Base-by-base conservation (phyloP, 306 rosid genomes). In the Fagus crenata region DNA sequence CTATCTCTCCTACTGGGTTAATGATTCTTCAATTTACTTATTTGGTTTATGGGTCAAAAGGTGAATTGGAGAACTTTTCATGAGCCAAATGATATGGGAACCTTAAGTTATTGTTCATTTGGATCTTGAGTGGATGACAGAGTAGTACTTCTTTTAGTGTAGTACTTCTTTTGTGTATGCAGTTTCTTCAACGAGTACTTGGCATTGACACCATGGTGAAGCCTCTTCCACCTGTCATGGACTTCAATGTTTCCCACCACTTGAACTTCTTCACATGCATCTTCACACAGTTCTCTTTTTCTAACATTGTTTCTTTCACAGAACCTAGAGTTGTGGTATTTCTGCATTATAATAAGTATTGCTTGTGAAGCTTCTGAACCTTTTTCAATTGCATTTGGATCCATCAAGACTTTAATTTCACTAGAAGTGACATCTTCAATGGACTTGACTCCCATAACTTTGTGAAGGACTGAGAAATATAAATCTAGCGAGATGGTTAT, bases 261-360 rank as follows among this genome's bases (percentile, higher is more conserved):
- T 86, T 92, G 93, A 85, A 33, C 89, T 95, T 95, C 96, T 95
- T 95, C 89, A 92, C 99, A 0, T 91, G 97, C 77, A 95, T 95
- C 81, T 95, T 95, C 89, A 95, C 99, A 1, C 99, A 95, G 70
- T 95, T 95, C 85, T 8, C 3, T 2, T 43, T 43, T 43, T 43
- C 49, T 8, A 0, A 3, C 9, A 43, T 3, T 8, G 1, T 43
- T 43, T 43, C 6, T 31, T 11, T 63, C 41, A 33, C 42, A 33
- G 22, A 35, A 14, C 40, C 69, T 63, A 5, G 18, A 13, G 22
- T 35, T 32, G 41, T 31, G 42, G 41, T 33, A 35, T 63, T 63
- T 63, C 69, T 63, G 22, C 22, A 63, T 2, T 18, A 63, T 63
- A 35, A 13, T 36, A 35, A 35, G 42, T 12, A 59, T 2, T 63